Evolutionary conservation across 371 early-diverging fungal species (phyloP).

Genomic region (Mortierella sp.): DNA sequence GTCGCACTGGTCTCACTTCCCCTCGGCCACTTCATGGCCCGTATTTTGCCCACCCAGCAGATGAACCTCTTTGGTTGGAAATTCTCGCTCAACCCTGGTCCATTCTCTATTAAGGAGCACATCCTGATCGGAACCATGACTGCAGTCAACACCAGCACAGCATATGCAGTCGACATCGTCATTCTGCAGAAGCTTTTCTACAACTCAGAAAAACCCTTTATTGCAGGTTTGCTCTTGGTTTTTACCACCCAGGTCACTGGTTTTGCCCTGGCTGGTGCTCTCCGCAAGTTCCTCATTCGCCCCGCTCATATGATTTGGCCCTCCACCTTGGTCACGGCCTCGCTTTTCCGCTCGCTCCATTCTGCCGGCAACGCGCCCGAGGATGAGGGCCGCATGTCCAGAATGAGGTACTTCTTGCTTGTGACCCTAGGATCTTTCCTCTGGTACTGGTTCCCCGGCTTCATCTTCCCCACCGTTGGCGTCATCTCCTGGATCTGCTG

Average conservation of each 20-base stretch:
- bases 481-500: constrained; percentile 72
- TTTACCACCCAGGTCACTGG: constrained; percentile 80
- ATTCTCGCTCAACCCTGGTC: constrained; percentile 82
- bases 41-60: constrained; percentile 59
- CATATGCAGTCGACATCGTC: constrained; percentile 81
- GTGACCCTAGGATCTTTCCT: constrained; percentile 58
- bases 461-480: constrained; percentile 62
- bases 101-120: constrained; percentile 91
- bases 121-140: constrained; percentile 80
- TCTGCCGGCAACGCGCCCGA: constrained; percentile 39
- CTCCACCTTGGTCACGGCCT: constrained; percentile 73
- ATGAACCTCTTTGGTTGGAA: constrained; percentile 55
- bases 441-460: constrained; percentile 68
- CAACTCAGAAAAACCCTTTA: constrained; percentile 68
- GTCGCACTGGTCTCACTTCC: constrained; percentile 72
- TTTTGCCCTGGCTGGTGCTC: constrained; percentile 86
- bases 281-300: constrained; percentile 79
- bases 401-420: constrained; percentile 75
- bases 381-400: constrained; percentile 59
- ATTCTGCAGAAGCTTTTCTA: constrained; percentile 74
- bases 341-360: constrained; percentile 82
- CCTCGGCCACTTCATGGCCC: constrained; percentile 73
- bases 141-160: constrained; percentile 62
- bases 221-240: constrained; percentile 70
- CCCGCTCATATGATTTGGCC: constrained; percentile 93